Base-by-base conservation (phyloP, 140 eudicot species). In the Cichorium intybus region DNA sequence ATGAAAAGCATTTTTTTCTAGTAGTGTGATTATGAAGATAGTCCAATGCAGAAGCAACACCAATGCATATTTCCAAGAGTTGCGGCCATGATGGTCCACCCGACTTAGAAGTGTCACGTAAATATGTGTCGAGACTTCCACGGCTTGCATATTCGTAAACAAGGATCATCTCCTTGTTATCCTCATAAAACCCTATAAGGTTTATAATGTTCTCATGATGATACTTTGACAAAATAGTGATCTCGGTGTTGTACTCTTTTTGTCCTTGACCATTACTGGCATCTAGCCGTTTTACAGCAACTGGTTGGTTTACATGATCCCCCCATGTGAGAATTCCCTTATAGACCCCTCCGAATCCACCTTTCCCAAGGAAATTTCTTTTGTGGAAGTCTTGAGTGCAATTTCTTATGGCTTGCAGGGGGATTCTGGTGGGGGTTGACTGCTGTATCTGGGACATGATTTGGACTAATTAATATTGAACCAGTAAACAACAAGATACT, bases 221-320 rank as follows among this genome's bases (percentile, higher is more conserved):
- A 68, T 23, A 68, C 3, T 43, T 24, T 24, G 64, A 39, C 20
- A 54, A 64, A 29, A 68, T 68, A 21, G 23, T 4, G 14, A 54
- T 1, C 56, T 68, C 64, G 3, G 62, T 55, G 41, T n/a, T n/a
- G n/a, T n/a, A n/a, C n/a, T n/a, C n/a, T n/a, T n/a, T n/a, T n/a
- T n/a, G n/a, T n/a, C n/a, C 53, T 24, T 54, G 68, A 24, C 8
- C 15, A 9, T 41, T 39, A 7, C 4, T 62, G 54, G 23, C 41
- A 41, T 68, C 15, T 24, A 54, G 28, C 9, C 56, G 64, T 58
- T 68, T 68, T 21, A 68, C 47, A 2, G 73, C 73, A 41, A 68
- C 63, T 10, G 5, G 10, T 22, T 16, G 14, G 21, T 58, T 46
- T 43, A 7, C 2, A 37, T 43, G 2, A 62, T 27, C 35, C 4